Evolutionary conservation across 768 basidiomycete genomes (phyloP), one percentile per base, ranked within the genome.

Genomic region (Glaciozyma martinii): DNA sequence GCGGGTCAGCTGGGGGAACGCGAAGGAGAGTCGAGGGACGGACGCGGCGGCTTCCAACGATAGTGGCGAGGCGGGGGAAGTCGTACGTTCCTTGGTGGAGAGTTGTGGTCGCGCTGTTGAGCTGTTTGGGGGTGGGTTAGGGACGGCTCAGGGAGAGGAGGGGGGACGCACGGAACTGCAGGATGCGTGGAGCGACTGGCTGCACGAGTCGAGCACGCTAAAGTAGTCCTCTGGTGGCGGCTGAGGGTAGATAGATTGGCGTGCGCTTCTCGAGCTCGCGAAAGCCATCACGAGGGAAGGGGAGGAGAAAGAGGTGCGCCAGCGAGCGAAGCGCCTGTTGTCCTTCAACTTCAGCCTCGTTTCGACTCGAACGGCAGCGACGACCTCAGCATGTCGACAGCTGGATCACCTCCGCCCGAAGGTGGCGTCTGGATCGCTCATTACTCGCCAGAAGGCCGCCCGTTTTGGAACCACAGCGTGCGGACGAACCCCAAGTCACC

Each of bases 381-480:
- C 37, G 37, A 40, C 37, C 37, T 52, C 27, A 52, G 27, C 23
- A 52, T 27, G 50, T 27, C 30, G 50, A 25, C 50, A 29, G 27
- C 25, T 13, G 25, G 27, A 29, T 30, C 50, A 3, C 25, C 54
- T 30, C 29, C 54, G 3, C 29, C 54, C 12, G 54, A 32, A 5
- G 44, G 42, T 40, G 37, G 37, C 10, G 37, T 40, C 37, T 61
- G 60, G 60, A 29, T 30, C 25, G 40, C 33, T 19, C 70, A 71
- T 50, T 49, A 49, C 44, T 54, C 63, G 23, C 57, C 65, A 1
- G 70, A 71, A 30, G 66, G 66, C 8, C 53, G 70, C 3, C 70
- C 70, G 0, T 71, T 64, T 66, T 71, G 70, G 70, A 62, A 57
- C 33, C 46, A 61, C 56, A 46, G 58, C 66, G 49, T 25, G 58